Conservation (phyloP, 2,329 filamentous ascomycete species). For the Cladophialophora exuberans region DNA sequence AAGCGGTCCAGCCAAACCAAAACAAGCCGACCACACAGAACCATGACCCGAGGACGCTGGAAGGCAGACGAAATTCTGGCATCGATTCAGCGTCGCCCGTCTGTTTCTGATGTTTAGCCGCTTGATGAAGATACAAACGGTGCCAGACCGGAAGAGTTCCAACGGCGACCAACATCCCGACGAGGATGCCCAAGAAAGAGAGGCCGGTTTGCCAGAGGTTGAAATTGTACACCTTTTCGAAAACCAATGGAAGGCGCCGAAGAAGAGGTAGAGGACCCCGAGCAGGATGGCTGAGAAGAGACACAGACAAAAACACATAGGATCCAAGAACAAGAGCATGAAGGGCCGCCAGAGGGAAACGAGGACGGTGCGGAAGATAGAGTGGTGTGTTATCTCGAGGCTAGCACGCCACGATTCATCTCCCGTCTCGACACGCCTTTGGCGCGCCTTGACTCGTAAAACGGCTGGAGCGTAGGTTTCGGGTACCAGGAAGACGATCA, state of each 20-base stretch:
- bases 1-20: constrained; percentile 85
- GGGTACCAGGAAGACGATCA: constrained; percentile 70
- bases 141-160: constrained; percentile 49
- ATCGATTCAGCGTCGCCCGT: constrained; percentile 73
- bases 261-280: constrained; percentile 42
- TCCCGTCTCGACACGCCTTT: constrained; percentile 68
- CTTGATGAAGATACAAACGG: constrained; percentile 41
- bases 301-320: constrained; percentile 43
- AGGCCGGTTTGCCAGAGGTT: constrained; percentile 34
- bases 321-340: constrained; percentile 42
- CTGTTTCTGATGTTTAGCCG: constrained; percentile 47
- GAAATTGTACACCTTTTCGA: constrained; percentile 43
- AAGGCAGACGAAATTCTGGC: constrained; percentile 72
- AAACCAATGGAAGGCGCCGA: constrained; percentile 44
- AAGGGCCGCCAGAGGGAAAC: constrained; percentile 57
- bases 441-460: constrained; percentile 68
- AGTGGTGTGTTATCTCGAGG: constrained; percentile 46
- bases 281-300: constrained; percentile 43
- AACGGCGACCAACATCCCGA: constrained; percentile 49
- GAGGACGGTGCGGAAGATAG: constrained; percentile 59
- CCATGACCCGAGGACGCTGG: not conserved
- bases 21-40: constrained; percentile 71
- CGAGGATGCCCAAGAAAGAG: constrained; percentile 50
- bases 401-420: not conserved
- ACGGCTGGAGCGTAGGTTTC: constrained; percentile 81